Percentiles rank a stretch among this genome's conserved stretches.
These are phyloP conservation scores for Amaranthus hypochondriacus DNA, from an alignment of 148 eudicot species.

Conservation along the genomic window DNA sequence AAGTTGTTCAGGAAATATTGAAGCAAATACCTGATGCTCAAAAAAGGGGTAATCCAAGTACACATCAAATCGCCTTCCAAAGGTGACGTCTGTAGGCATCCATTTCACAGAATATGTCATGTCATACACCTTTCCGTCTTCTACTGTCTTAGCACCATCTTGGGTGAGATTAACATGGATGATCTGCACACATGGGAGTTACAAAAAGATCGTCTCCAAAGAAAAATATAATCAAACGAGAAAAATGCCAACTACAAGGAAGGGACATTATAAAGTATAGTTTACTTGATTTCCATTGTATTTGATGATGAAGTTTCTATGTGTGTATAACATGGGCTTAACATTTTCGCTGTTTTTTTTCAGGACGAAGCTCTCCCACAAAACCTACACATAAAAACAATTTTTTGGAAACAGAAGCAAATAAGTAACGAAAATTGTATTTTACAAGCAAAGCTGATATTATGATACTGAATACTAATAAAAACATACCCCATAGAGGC, in stretches of 20 bases:
- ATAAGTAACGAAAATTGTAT: conserved; percentile 12
- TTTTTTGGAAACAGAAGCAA: conserved; percentile 4
- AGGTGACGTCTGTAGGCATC: conserved; percentile 54
- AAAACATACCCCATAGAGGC: conserved; percentile 35
- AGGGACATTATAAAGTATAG: not conserved
- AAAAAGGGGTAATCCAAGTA: conserved; percentile 92
- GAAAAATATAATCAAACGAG: not conserved
- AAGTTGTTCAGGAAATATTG: not conserved
- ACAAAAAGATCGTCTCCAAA: not conserved
- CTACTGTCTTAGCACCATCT: conserved; percentile 69
- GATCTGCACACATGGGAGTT: conserved; percentile 49
- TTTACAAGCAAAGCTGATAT: conserved; percentile 29
- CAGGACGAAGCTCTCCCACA: conserved; percentile 73
- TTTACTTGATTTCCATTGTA: conserved; percentile 71
- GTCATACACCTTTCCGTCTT: conserved; percentile 58
- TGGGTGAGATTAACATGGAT: conserved; percentile 94
- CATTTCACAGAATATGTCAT: conserved; percentile 88
- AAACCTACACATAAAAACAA: conserved; percentile 38
- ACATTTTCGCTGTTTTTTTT: conserved; percentile 53
- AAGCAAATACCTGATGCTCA: conserved; percentile 70
- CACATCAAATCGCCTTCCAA: conserved; percentile 80
- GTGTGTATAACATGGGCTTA: conserved; percentile 67
- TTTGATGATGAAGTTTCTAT: conserved; percentile 51
- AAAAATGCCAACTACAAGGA: not conserved
- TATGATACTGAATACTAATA: conserved; percentile 5